Evolutionary conservation across 257 asterid genomes (phyloP), one percentile per base, ranked within the genome.

Genomic region (Prunella vulgaris): DNA sequence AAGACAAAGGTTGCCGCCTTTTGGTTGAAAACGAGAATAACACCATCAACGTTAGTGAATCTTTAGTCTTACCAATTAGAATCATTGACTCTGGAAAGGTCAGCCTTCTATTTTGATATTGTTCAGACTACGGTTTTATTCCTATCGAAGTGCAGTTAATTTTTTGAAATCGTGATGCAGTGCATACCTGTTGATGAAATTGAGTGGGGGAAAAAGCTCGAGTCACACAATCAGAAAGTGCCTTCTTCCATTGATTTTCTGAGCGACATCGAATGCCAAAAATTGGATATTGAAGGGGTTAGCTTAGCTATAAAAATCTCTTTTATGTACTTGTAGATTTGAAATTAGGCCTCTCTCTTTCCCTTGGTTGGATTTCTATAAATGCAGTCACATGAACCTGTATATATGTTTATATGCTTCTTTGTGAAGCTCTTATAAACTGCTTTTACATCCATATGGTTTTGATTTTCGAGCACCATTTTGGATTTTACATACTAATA

Each of bases 81-180:
- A 84, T 83, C 60, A 88, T 90, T 42, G 97, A 88, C 49, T 71
- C 78, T 13, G 86, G 64, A 59, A 85, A 84, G 89, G 95, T 85
- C 38, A 48, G 79, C 21, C 20, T 21, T 27, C 62, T 63, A 40
- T 61, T 66, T 64, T 59, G n/a, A 74, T 51, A 27, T 21, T 35
- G 10, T 71, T 60, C 21, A 52, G 21, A 52, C 66, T 37, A 8
- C 10, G 64, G 15, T 65, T 49, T 52, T 69, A 20, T 51, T 21
- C 68, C 0, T 49, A 37, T 33, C 10, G 63, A 7, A 48, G n/a
- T 28, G 42, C 18, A 3, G 66, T 57, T 40, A 10, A n/a, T 7
- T 33, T 77, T 53, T 44, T 37, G 44, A 71, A 53, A 65, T 22
- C 56, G 64, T 71, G 63, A 61, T 77, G 79, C 87, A 90, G 97